Base-by-base conservation (phyloP, 192 early-diverging fungal species). In the Coemansia sp. region DNA sequence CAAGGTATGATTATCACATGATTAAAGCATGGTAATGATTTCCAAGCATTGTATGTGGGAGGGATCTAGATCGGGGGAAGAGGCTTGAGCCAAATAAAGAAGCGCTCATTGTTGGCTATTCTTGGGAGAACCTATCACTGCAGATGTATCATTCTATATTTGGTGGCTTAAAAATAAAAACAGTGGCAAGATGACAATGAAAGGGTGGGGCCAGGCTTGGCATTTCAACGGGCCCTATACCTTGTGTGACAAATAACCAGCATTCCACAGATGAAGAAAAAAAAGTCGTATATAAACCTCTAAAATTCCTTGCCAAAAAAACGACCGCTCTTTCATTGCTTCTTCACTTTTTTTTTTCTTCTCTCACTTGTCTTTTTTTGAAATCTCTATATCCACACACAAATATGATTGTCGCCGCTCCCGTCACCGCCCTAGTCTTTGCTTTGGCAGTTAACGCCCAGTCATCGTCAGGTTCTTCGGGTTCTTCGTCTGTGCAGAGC, bases 331-430 rank as follows among this genome's bases (percentile, higher is more conserved):
- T 64, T 14, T 64, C 26, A 9, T 26, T 64, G 16, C 23, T 5
- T 42, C 52, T 5, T 66, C 19, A 26, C n/a, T 19, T 57, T 13
- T 21, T 58, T 23, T 3, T 49, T 5, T 23, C 1, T 13, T 30
- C 3, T 30, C 0, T 28, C 26, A 1, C 26, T 1, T 1, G 1
- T 26, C 26, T 30, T 5, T 53, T 11, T 26, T n/a, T 49, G 3
- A 16, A 32, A 30, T 28, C 13, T 28, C 13, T 37, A 37, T 37
- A 37, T 7, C 35, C 6, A 8, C 35, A 37, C 35, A 37, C 26
- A 26, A 52, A 23, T 28, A 53, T 53, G 52, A 53, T 53, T 53
- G 52, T 53, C 52, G 52, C 52, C 7, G 52, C 64, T 32, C 21
- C 52, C 47, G 60, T 44, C 50, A 30, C 52, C 9, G 21, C 26